phyloP scores from a whole-genome alignment of 2,329 filamentous ascomycete species.

The Cryphonectria japonica region DNA sequence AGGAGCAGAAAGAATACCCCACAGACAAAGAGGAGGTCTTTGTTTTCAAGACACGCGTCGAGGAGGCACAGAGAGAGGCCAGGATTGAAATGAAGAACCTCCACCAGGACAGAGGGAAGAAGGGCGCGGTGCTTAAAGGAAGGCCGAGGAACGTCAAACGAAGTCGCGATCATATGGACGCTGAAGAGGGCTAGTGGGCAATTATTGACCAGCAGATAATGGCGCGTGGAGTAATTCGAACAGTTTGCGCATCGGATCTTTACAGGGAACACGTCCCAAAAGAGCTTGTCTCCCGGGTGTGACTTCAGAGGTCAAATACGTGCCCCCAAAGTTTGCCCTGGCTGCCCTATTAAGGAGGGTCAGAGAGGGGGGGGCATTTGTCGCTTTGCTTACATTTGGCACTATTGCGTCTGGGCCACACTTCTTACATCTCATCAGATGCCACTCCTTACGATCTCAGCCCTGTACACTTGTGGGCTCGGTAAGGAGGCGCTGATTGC shows the following conservation, averaged over 20 bases:
- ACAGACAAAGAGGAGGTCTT: conserved; percentile 82
- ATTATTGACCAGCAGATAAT: not conserved
- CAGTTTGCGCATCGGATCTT: not conserved
- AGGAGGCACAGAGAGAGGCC: conserved; percentile 81
- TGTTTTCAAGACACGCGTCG: conserved; percentile 75
- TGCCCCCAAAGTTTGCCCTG: not conserved
- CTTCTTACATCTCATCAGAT: not conserved
- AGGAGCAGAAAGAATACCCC: conserved; percentile 71
- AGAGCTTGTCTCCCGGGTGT: not conserved
- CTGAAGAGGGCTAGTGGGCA: conserved; percentile 65
- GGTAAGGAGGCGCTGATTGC: not conserved
- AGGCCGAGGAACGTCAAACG: conserved; percentile 51
- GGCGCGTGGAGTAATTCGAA: not conserved
- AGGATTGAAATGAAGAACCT: conserved; percentile 80
- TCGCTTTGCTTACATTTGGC: not conserved
- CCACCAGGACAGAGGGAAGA: conserved; percentile 69
- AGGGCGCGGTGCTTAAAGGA: conserved; percentile 51
- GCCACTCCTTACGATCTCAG: not conserved
- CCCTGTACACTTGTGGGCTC: not conserved
- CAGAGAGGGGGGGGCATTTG: not conserved
- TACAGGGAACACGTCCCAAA: not conserved
- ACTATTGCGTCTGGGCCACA: not conserved
- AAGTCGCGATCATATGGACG: conserved; percentile 69
- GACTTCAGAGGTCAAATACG: not conserved
- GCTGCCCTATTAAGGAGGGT: not conserved